Evolutionary conservation across 192 early-diverging fungal genomes (phyloP), one percentile per base, ranked within the genome.

Genomic region (Rhizophlyctis rosea): DNA sequence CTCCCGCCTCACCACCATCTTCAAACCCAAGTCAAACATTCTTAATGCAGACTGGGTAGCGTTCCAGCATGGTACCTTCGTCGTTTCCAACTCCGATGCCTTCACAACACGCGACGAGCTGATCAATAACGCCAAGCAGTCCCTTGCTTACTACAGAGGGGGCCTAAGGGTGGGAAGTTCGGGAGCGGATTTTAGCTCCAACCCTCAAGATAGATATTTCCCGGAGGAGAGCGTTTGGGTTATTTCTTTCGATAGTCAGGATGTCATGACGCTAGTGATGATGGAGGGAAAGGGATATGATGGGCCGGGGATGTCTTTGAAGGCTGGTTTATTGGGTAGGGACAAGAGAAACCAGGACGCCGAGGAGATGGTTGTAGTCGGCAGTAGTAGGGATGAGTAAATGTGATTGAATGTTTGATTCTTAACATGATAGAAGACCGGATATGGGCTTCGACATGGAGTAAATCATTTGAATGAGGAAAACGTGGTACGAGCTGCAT

Each of bases 1-100:
- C 39, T 44, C 39, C 39, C 39, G 39, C 39, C 39, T 44, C 39
- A 13, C 39, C 39, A 18, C 39, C 39, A 44, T 44, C 39, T 44
- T 44, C 39, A 7, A 44, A 7, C 39, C 39, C 39, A 44, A 44
- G 18, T 18, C 39, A 44, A 7, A 44, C 39, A 44, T 44, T 18
- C 39, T 18, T 18, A 18, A 44, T 18, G 39, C 39, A 7, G 39
- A 44, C 39, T 44, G 39, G 39, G 39, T 44, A 44, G 39, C 18
- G 9, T 44, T 44, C 39, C 9, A 44, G 39, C 39, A 44, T 18
- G 39, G 39, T 18, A 44, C 39, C 9, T 7, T 44, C 9, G 39
- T 44, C 39, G 18, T 44, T 18, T 13, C 39, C 39, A 44, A 7
- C 39, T 7, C 39, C 18, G 39, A 44, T 44, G 9, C 39, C 39